A percentile compares a stretch with the other conserved stretches of the same genome.
These are phyloP conservation scores for Calonectria leucothoes DNA, from an alignment of 2,329 filamentous ascomycete species.

Conservation along the genomic window DNA sequence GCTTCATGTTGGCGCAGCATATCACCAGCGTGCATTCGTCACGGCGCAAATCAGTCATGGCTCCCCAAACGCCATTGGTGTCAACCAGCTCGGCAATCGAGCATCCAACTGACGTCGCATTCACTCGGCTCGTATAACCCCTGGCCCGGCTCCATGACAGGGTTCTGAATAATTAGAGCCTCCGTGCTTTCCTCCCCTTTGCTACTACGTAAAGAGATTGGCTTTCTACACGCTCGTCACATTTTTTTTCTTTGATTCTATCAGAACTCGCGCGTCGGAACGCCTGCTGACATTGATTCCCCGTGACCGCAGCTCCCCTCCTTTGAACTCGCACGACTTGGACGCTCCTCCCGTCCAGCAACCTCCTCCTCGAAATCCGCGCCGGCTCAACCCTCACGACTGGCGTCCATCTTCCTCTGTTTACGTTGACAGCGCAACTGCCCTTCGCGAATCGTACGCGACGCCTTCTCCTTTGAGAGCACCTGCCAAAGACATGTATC, in stretches of 20 bases:
- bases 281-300: constrained; percentile 33
- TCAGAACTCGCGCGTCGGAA: background rate
- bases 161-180: constrained; percentile 19
- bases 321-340: constrained; percentile 34
- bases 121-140: background rate
- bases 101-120: background rate
- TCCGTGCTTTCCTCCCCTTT: constrained; percentile 11
- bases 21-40: background rate
- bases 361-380: constrained; percentile 51
- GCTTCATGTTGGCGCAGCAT: constrained; percentile 14
- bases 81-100: background rate
- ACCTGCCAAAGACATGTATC: constrained; percentile 42
- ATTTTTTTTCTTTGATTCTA: background rate
- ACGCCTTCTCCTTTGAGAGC: constrained; percentile 52
- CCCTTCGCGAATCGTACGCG: constrained; percentile 13
- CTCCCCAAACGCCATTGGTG: background rate
- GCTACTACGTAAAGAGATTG: constrained; percentile 4
- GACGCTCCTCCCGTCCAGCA: constrained; percentile 43
- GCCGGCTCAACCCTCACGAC: constrained; percentile 43
- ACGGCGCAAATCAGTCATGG: constrained; percentile 4
- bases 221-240: background rate
- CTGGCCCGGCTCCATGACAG: constrained; percentile 12
- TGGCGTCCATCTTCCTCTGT: constrained; percentile 68
- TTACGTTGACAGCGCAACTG: constrained; percentile 47
- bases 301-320: constrained; percentile 37